Evolutionary conservation across 148 eudicot genomes (phyloP).

Genomic region (Pouteria glomerata): DNA sequence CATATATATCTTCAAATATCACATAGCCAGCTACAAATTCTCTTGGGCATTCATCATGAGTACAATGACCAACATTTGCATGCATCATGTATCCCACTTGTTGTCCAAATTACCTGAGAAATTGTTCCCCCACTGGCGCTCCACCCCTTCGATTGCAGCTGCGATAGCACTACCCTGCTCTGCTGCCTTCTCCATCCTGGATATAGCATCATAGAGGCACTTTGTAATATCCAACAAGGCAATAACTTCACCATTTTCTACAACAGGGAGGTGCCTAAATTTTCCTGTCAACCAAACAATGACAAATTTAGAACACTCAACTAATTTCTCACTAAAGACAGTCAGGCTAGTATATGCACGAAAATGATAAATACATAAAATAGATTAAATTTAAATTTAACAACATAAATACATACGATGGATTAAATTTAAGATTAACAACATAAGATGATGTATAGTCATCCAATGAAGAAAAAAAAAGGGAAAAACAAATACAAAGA

Average conservation of each 20-base stretch:
- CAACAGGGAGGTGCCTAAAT: conserved; percentile 98
- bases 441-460: not conserved
- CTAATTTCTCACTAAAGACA: not conserved
- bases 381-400: not conserved
- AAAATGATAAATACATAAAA: not conserved
- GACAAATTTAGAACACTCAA: not conserved
- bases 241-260: conserved; percentile 97
- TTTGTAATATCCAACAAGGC: conserved; percentile 90
- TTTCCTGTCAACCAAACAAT: conserved; percentile 55
- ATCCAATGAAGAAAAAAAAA: not conserved
- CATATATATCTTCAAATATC: not conserved
- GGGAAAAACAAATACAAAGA: not conserved
- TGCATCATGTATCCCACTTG: not conserved
- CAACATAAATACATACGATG: conserved; percentile 3
- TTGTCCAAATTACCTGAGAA: conserved; percentile 42
- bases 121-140: conserved; percentile 86
- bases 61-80: not conserved
- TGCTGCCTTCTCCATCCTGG: conserved; percentile 97
- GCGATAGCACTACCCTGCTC: conserved; percentile 98
- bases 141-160: conserved; percentile 98
- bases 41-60: not conserved
- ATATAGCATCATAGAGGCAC: conserved; percentile 96
- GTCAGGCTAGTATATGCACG: not conserved
- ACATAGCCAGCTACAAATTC: not conserved
- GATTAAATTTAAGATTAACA: no score